phyloP scores from a whole-genome alignment of 2,329 filamentous ascomycete genomes.

The Helotiales sp. region DNA sequence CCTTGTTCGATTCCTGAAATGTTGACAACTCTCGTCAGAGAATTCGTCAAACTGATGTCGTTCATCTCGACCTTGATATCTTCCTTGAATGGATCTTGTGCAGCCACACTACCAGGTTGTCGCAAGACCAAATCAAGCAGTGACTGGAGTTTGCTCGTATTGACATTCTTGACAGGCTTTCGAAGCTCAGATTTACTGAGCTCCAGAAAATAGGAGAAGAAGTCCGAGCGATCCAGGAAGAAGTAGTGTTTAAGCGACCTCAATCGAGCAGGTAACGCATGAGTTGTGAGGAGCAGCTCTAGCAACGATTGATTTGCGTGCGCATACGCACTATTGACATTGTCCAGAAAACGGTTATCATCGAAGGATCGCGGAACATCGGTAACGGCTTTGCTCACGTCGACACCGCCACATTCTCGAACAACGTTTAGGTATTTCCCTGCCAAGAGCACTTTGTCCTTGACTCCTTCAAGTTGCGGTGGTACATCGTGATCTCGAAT shows the following conservation, averaged over 20 bases:
- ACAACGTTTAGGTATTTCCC: constrained; percentile 99
- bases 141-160: constrained; percentile 90
- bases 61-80: constrained; percentile 98
- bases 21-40: constrained; percentile 93
- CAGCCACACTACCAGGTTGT: constrained; percentile 93
- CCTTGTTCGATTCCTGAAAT: constrained; percentile 95
- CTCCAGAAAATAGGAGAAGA: constrained; percentile 97
- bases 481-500: constrained; percentile 89
- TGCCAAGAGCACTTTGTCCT: constrained; percentile 90
- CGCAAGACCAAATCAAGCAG: constrained; percentile 92
- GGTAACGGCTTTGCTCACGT: constrained; percentile 83
- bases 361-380: constrained; percentile 93
- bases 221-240: constrained; percentile 96
- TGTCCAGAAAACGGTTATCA: constrained; percentile 88
- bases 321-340: constrained; percentile 92
- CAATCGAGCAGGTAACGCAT: constrained; percentile 83
- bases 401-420: constrained; percentile 92
- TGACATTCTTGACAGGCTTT: constrained; percentile 85
- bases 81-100: constrained; percentile 95
- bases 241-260: constrained; percentile 97
- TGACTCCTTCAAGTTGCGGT: constrained; percentile 85
- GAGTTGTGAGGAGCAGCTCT: constrained; percentile 86
- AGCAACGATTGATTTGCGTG: constrained; percentile 94
- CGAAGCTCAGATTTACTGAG: constrained; percentile 85
- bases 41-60: constrained; percentile 87